Evolutionary conservation across 2,329 filamentous ascomycete genomes (phyloP).

Genomic region (Pseudogymnoascus sp.): DNA sequence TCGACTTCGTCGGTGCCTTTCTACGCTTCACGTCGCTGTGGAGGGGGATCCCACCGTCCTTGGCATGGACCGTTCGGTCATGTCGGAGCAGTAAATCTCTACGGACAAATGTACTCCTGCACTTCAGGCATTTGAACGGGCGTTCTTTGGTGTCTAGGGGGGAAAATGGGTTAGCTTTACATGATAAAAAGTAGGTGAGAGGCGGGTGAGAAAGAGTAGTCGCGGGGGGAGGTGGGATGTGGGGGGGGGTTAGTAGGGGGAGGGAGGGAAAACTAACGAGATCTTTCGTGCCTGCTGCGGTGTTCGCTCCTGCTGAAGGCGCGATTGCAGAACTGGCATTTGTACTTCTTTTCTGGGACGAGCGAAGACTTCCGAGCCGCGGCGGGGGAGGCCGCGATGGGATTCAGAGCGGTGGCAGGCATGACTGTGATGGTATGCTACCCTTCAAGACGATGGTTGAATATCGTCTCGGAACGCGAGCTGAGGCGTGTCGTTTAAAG

Average conservation of each 20-base stretch:
- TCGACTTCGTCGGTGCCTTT: slow-evolving; percentile 64
- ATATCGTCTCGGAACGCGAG: slow-evolving; percentile 29
- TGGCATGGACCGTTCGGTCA: slow-evolving; percentile 96
- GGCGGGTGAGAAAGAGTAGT: slow-evolving; percentile 14
- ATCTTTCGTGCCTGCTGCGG: slow-evolving; percentile 91
- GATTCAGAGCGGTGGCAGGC: slow-evolving; percentile 62
- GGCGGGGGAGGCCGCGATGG: slow-evolving; percentile 57
- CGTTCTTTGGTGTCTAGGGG: slow-evolving; percentile 88
- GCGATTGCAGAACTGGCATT: slow-evolving; percentile 96
- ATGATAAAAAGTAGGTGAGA: slow-evolving; percentile 13
- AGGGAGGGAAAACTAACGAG: slow-evolving; percentile 62
- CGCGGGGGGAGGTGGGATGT: slow-evolving; percentile 15
- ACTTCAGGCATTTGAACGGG: slow-evolving; percentile 98
- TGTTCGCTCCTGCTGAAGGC: slow-evolving; percentile 97
- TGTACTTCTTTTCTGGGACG: slow-evolving; percentile 95
- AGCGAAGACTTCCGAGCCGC: slow-evolving; percentile 66
- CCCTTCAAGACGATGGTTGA: slow-evolving; percentile 27
- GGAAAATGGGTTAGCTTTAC: slow-evolving; percentile 14
- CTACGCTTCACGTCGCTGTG: slow-evolving; percentile 91
- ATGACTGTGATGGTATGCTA: slow-evolving; percentile 40
- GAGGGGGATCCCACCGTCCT: slow-evolving; percentile 88
- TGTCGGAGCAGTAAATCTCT: slow-evolving; percentile 93
- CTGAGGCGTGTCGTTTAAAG: slow-evolving; percentile 57
- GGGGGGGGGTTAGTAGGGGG: slow-evolving; percentile 9
- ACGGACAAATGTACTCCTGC: slow-evolving; percentile 94